Evolutionary conservation across 176 grass and related monocot species (phyloP).

Genomic region (Thinopyrum elongatum): DNA sequence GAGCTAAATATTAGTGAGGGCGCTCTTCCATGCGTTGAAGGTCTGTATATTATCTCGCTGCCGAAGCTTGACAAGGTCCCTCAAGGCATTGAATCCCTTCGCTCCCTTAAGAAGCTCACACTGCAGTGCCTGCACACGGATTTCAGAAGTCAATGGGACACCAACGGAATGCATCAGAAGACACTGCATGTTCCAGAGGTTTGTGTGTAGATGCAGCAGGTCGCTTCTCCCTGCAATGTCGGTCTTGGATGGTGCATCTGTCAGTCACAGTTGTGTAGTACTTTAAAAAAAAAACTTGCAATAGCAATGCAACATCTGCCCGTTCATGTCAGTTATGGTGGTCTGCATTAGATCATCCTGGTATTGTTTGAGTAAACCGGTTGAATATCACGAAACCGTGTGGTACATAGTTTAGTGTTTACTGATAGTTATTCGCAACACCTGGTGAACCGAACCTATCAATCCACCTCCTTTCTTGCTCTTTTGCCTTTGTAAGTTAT

Average conservation of each 20-base stretch:
- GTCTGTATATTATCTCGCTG: background rate
- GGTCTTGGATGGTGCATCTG: background rate
- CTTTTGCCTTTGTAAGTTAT: too few relatives aligned
- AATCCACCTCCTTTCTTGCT: too few relatives aligned
- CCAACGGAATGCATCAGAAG: background rate
- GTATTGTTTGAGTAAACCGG: too few relatives aligned
- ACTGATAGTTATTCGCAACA: too few relatives aligned
- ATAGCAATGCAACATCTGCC: too few relatives aligned
- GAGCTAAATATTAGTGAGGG: background rate
- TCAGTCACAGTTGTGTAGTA: background rate
- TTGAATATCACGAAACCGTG: too few relatives aligned
- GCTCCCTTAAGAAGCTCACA: background rate
- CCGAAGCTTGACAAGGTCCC: background rate
- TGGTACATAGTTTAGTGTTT: too few relatives aligned
- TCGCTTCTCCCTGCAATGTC: background rate
- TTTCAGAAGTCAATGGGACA: background rate
- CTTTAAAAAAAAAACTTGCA: too few relatives aligned
- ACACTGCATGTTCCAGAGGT: conserved; percentile 3
- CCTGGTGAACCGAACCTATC: too few relatives aligned
- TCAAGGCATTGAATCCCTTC: background rate
- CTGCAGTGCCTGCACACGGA: background rate
- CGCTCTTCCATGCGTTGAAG: conserved; percentile 12
- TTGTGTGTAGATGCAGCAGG: background rate
- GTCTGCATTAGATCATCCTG: too few relatives aligned
- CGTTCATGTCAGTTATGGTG: too few relatives aligned